Evolutionary conservation across 306 rosid species (phyloP), one percentile per base, ranked within the genome.

Genomic region (Alnus glutinosa): DNA sequence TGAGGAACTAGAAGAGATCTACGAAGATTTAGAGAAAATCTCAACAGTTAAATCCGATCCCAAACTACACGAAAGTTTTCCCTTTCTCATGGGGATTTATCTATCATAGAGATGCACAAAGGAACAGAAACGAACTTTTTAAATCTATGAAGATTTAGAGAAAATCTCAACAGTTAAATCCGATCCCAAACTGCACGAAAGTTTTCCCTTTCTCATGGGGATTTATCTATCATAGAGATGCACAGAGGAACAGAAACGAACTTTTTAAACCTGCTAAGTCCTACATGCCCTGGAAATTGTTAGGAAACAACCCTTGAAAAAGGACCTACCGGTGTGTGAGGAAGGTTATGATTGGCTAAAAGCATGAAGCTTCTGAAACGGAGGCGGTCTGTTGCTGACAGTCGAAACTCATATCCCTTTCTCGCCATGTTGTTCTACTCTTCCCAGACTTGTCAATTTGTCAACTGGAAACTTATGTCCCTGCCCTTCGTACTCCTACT

Each of bases 211-310:
- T 75, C 44, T 36, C 63, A 70, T 70, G 48, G 71, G 71, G 79
- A 75, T 62, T 75, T 75, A 75, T 14, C 71, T 70, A 75, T 48
- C 57, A 32, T 2, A 48, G 62, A 76, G 79, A 76, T 63, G 79
- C 73, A 76, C 19, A 49, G 62, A 76, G 14, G 79, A 76, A 64
- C 50, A 48, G 2, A 76, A 23, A 76, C 4, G 15, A 64, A 76
- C 62, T 63, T 76, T 61, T 11, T 9, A 4, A 30, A 30, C 39
- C 1, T 49, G 15, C 14, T 3, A 9, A 61, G 34, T 58, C 5
- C 12, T 19, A 58, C 32, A 61, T 10, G 15, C 68, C 68, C 39
- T 30, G 68, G 18, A 32, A 61, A 61, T 28, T 61, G 15, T 61
- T 10, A 11, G 68, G 39, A 61, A 61, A 61, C 39, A 28, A 28